Evolutionary conservation across 2,329 filamentous ascomycete species (phyloP), one percentile per base, ranked within the genome.

Genomic region (Neocucurbitaria cava): DNA sequence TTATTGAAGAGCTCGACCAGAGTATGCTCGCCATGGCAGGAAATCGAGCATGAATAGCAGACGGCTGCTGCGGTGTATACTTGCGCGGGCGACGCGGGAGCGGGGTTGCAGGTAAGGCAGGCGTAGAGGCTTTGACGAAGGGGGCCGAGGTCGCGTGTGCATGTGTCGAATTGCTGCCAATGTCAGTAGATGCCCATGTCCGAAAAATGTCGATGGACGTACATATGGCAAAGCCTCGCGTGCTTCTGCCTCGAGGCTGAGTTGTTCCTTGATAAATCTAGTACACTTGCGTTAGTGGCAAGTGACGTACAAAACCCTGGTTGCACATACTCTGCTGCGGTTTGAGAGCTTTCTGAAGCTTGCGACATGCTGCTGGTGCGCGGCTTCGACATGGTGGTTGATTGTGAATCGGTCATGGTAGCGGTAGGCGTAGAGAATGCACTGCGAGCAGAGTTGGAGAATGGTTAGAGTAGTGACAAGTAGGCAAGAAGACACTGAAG

Each of bases 1-100:
- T 97, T 98, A 72, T 86, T 89, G 79, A 99, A 99, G 18, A 99
- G 89, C 78, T 99, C 95, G 45, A 98, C 95, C 23, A 99, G 86
- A 1, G 85, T 90, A 74, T 99, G 95, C 70, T 98, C 93, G 64
- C 95, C 94, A 70, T 99, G 95, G 73, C 95, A 99, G 66, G 94
- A 90, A 54, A 99, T 92, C 6, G 94, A 97, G 79, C 95, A 99
- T 20, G 93, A 91, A 70, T 99, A 99, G 81, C 95, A 99, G 52
- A 99, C 86, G 23, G 91, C 95, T 3, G 94, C 95, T 6, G 89
- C 82, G 7, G 81, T 85, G 73, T 89, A 90, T 0, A 87, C 79
- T 45, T 88, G 87, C 39, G 84, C 80, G 1, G 83, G 71, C 40
- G 85, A 83, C 2, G 81, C 68, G 1, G 92, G 90, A 8, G 90